Evolutionary conservation across 2,329 filamentous ascomycete species (phyloP).

Genomic region (Alternaria tenuissima): DNA sequence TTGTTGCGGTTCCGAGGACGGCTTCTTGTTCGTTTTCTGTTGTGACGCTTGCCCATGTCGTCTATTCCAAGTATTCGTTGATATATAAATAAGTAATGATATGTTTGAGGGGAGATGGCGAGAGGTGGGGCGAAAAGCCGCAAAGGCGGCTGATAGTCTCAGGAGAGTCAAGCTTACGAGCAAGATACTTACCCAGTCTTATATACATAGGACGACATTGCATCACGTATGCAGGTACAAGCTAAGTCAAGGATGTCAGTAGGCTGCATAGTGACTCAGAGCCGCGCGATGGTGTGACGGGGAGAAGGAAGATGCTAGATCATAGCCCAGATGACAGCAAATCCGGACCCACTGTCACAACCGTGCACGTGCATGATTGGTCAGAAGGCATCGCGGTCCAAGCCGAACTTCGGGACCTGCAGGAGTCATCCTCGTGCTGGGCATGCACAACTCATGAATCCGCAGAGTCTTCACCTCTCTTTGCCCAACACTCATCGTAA

Average conservation of each 20-base stretch:
- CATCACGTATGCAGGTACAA: slow-evolving; percentile 32
- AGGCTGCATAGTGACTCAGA: slow-evolving; percentile 49
- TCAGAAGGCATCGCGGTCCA: slow-evolving; percentile 30
- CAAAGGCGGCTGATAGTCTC: slow-evolving; percentile 38
- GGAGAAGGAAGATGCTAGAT: slow-evolving; percentile 23
- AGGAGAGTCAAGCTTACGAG: slow-evolving; percentile 23
- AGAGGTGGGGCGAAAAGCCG: slow-evolving; percentile 38
- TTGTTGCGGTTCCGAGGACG: slow-evolving; percentile 52
- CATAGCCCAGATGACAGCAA: slow-evolving; percentile 29
- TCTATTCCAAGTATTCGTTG: slow-evolving; percentile 9
- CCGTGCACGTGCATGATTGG: slow-evolving; percentile 41
- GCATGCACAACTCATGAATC: slow-evolving; percentile 27
- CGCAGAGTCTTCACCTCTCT: slow-evolving; percentile 24
- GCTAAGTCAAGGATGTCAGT: slow-evolving; percentile 33
- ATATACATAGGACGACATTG: slow-evolving; percentile 33
- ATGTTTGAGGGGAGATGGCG: slow-evolving; percentile 9
- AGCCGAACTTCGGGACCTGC: slow-evolving; percentile 35
- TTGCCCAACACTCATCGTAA: slow-evolving; percentile 15
- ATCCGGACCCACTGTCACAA: slow-evolving; percentile 25
- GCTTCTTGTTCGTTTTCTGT: slow-evolving; percentile 55
- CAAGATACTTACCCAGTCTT: slow-evolving; percentile 29
- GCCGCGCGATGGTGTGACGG: slow-evolving; percentile 31
- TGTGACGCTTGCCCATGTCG: slow-evolving; percentile 55
- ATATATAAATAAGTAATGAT: slow-evolving; percentile 1
- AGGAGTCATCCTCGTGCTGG: slow-evolving; percentile 34